Base-by-base conservation (phyloP, 106 monocot genomes). In the Gastrodia elata region DNA sequence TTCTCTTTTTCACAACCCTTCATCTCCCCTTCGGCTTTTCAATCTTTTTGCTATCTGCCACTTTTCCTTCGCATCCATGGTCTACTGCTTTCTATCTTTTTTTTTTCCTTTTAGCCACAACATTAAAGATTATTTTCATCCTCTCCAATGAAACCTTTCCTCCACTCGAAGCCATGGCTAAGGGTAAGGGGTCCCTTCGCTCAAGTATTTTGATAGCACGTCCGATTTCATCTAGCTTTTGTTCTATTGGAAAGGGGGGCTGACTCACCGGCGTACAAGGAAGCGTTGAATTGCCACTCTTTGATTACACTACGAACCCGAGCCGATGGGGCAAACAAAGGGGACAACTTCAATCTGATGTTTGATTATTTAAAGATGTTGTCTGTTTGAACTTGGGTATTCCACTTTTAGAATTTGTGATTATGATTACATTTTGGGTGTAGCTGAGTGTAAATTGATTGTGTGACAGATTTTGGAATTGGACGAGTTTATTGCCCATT, bases 351-450 rank as follows among this genome's bases (percentile, higher is more conserved):
- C 81, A 78, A 88, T 77, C 57, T 84, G 46, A 77, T 97, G 82
- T 81, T 77, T 58, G 79, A 86, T 64, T 97, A 97, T 72, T 40
- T 97, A n/a, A 81, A 89, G 84, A 92, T 92, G 42, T 18, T 2
- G 2, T 38, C 9, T 33, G n/a, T 44, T 55, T 58, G 16, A 24
- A n/a, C 2, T 72, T 24, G n/a, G n/a, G n/a, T n/a, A 33, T 55
- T 71, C 44, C 30, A 56, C 46, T 10, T 2, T 28, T 42, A 9
- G 56, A 27, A 13, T 1, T 1, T 59, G 4, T 56, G 55, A 56
- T 56, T 72, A 8, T 18, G 8, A 64, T 49, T 68, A 24, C 70
- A 58, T 42, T 42, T 42, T 42, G 42, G 42, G 8, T 42, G 8
- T 8, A 42, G 26, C 35, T 44, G 13, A 16, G 8, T 27, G 34